Conservation (phyloP, 2,329 filamentous ascomycete genomes). For the Stenocarpella maydis region DNA sequence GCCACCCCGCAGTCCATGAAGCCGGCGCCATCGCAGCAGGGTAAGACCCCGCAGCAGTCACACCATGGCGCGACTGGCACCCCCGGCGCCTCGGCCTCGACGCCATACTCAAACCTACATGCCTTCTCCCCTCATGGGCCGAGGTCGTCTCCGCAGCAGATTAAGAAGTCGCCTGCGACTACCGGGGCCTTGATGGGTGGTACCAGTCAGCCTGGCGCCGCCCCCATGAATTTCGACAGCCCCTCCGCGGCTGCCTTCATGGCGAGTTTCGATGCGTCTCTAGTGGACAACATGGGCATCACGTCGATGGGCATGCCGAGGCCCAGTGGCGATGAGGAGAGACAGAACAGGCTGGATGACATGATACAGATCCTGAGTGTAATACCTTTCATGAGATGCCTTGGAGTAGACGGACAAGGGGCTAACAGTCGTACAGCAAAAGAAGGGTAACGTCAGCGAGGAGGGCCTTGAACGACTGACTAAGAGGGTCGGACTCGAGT, state of each 20-base stretch:
- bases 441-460: conserved; percentile 74
- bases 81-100: conserved; percentile 74
- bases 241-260: conserved; percentile 70
- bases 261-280: conserved; percentile 59
- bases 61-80: conserved; percentile 61
- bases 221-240: conserved; percentile 66
- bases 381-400: conserved; percentile 39
- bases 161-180: conserved; percentile 70
- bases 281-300: conserved; percentile 59
- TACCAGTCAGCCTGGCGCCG: conserved; percentile 27
- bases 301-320: conserved; percentile 53
- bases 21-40: conserved; percentile 58
- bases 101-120: conserved; percentile 63
- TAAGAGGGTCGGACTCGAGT: conserved; percentile 71
- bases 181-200: conserved; percentile 54
- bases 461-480: conserved; percentile 78
- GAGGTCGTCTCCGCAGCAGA: conserved; percentile 69
- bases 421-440: conserved; percentile 44
- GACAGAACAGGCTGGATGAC: conserved; percentile 60
- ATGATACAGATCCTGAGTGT: conserved; percentile 61
- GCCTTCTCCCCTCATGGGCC: conserved; percentile 67
- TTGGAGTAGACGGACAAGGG: conserved; percentile 45
- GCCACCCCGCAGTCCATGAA: conserved; percentile 61
- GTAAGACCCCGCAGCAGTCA: conserved; percentile 58
- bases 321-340: conserved; percentile 58